Evolutionary conservation across 176 grass and related monocot genomes (phyloP).

Genomic region (Eragrostis nindensis): DNA sequence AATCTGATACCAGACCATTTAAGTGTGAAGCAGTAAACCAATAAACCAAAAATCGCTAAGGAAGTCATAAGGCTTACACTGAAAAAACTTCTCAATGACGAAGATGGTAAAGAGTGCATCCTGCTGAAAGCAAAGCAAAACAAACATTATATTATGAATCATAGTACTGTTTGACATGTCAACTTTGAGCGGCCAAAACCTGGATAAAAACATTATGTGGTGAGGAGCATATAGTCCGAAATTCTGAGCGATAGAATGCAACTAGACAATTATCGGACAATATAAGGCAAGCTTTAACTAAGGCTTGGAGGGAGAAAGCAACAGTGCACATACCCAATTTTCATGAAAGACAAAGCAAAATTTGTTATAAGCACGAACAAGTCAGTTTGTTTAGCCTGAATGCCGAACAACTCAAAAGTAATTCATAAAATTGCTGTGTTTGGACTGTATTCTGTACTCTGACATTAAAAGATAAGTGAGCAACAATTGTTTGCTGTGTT

Average conservation of each 20-base stretch:
- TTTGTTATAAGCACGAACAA: slow-evolving; percentile 18
- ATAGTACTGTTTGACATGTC: background rate
- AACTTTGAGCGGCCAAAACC: slow-evolving; percentile 15
- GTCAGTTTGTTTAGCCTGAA: background rate
- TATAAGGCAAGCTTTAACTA: background rate
- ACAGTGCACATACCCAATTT: background rate
- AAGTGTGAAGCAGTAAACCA: background rate
- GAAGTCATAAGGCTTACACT: slow-evolving; percentile 27
- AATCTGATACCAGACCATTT: background rate
- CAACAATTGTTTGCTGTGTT: slow-evolving; percentile 9
- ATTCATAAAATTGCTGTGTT: slow-evolving; percentile 1
- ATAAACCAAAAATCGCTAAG: slow-evolving; percentile 4
- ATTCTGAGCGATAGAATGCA: background rate
- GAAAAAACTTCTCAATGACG: slow-evolving; percentile 2
- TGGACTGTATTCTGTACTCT: slow-evolving; percentile 14
- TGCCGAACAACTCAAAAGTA: slow-evolving; percentile 15
- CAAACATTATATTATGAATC: slow-evolving; percentile 7
- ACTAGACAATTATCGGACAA: background rate
- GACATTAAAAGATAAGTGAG: slow-evolving; percentile 12
- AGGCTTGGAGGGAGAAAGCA: slow-evolving; percentile 7
- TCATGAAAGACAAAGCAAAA: slow-evolving; percentile 27
- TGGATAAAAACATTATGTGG: slow-evolving; percentile 34
- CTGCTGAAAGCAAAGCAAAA: slow-evolving; percentile 16
- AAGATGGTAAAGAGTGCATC: background rate
- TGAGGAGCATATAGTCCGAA: slow-evolving; percentile 7